These are phyloP conservation scores for Zoysia japonica DNA, from an alignment of 176 grass and related monocot species.

Conservation along the genomic window DNA sequence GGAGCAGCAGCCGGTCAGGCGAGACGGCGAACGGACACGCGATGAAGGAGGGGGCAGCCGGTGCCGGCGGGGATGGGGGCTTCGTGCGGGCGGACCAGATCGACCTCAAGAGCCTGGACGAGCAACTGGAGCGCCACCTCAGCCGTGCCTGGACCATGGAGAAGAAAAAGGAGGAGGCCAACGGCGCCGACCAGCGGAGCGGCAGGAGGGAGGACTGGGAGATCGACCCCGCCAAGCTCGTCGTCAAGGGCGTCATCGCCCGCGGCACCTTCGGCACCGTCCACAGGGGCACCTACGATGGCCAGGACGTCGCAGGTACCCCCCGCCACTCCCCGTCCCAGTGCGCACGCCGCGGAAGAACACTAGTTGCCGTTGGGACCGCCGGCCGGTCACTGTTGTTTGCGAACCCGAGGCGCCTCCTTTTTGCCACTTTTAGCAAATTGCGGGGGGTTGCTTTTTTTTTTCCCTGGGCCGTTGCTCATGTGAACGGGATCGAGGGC, in stretches of 20 bases:
- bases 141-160: conserved; percentile 83
- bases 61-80: no score
- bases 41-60: conserved; percentile 40
- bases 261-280: conserved; percentile 95
- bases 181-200: background rate
- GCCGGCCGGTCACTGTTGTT: background rate
- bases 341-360: background rate
- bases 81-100: conserved; percentile 97
- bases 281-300: conserved; percentile 93
- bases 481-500: conserved; percentile 52
- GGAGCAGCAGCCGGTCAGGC: background rate
- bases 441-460: conserved; percentile 34
- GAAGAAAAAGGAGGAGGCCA: conserved; percentile 75
- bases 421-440: conserved; percentile 39
- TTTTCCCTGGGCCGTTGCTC: conserved; percentile 44
- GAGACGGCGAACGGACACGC: background rate
- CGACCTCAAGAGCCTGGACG: conserved; percentile 98
- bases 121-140: conserved; percentile 94
- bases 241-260: conserved; percentile 78
- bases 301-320: conserved; percentile 87
- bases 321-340: background rate
- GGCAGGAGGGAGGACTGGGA: conserved; percentile 65
- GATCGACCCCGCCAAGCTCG: conserved; percentile 78
- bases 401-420: background rate
- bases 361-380: background rate